These are phyloP conservation scores for Eremochloa ophiuroides DNA, from an alignment of 176 grass and related monocot genomes.

Conservation along the genomic window DNA sequence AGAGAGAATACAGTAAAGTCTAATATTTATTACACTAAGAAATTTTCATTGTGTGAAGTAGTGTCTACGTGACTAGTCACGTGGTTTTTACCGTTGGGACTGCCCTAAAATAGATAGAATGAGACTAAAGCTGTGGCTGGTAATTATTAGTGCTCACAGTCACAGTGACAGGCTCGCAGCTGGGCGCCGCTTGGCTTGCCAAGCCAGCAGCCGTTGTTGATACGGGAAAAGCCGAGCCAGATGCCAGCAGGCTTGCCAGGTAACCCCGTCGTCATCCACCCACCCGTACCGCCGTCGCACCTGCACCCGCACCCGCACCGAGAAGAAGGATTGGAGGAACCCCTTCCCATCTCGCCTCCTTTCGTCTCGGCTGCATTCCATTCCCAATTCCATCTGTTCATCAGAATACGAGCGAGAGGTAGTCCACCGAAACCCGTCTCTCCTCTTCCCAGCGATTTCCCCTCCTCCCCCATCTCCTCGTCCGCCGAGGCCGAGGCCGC, in stretches of 20 bases:
- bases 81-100: too few species aligned
- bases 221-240: background rate
- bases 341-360: conserved; percentile 9
- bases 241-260: conserved; percentile 12
- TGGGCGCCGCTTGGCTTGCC: conserved; percentile 11
- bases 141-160: background rate
- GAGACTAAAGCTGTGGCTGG: too few species aligned
- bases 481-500: background rate
- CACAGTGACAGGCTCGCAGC: background rate
- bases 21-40: too few species aligned
- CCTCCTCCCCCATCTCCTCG: background rate
- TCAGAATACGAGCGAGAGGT: background rate
- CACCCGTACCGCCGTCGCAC: background rate
- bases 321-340: background rate
- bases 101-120: too few species aligned
- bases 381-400: conserved; percentile 7
- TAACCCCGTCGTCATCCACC: conserved; percentile 32
- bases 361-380: background rate
- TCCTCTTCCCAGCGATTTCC: background rate
- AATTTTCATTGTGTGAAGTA: too few species aligned
- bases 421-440: background rate
- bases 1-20: too few species aligned
- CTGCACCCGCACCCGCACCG: background rate
- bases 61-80: too few species aligned
- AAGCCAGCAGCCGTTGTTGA: background rate